Evolutionary conservation across 2,329 filamentous ascomycete genomes (phyloP), one percentile per base, ranked within the genome.

Genomic region (Coccinonectria pachysandricola): DNA sequence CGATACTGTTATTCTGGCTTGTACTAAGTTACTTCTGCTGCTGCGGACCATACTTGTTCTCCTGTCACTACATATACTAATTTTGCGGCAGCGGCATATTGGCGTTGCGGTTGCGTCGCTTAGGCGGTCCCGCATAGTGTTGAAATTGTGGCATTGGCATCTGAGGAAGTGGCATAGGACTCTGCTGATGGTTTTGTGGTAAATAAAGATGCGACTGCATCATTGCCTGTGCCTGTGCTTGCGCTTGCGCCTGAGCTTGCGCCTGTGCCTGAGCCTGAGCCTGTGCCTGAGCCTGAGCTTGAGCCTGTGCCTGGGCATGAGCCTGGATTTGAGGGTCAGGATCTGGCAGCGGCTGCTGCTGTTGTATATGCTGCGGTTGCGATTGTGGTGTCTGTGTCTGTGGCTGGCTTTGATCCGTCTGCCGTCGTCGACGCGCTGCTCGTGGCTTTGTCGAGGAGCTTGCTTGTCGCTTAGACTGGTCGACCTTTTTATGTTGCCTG

Each of bases 401-500:
- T n/a, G n/a, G n/a, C 10, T 42, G 40, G 6, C 38, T 34, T 22
- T 43, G 44, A 6, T 45, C 44, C 2, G 36, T 42, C 20, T 45
- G 46, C 12, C 44, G 42, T 31, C 46, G 35, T 18, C 43, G 43
- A 9, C 43, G 35, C 15, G 36, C 37, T 12, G 45, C 37, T 19
- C 43, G 38, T 20, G 46, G 47, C 15, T 50, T 39, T 4, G 34
- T 28, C 1, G 41, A 42, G 5, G 41, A 36, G n/a, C n/a, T n/a
- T n/a, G n/a, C n/a, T 12, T 46, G 40, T 15, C 40, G 42, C 21
- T 50, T 48, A 5, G 28, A 39, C 9, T 56, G 46, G 12, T 60
- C 59, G 4, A 59, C 50, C 24, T 59, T 49, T 10, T 43, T 46
- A 30, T 60, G 54, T 4, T 57, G 48, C 31, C 47, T 52, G 20